phyloP scores from a whole-genome alignment of 23 red algal genomes.

The Gracilaria caudata region DNA sequence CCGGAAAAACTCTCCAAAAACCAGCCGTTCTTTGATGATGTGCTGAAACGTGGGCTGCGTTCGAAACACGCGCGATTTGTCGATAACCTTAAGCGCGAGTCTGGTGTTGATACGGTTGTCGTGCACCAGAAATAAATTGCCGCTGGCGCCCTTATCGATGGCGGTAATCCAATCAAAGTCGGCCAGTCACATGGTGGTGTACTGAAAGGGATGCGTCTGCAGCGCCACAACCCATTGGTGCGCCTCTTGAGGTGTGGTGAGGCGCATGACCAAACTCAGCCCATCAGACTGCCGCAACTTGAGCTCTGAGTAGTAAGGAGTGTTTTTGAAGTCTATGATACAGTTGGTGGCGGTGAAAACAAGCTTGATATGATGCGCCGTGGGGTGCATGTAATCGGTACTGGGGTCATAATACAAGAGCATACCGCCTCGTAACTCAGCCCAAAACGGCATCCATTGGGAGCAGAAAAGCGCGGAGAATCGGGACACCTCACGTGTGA shows the following conservation, averaged over 20 bases:
- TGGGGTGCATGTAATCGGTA: constrained; percentile 30
- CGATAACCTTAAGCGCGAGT: constrained; percentile 76
- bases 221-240: constrained; percentile 65
- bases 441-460: constrained; percentile 63
- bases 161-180: constrained; percentile 89
- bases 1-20: constrained; percentile 66
- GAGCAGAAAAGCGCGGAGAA: constrained; percentile 50
- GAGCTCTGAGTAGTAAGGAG: constrained; percentile 44
- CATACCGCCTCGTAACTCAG: constrained; percentile 66
- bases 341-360: constrained; percentile 63
- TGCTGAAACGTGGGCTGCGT: constrained; percentile 64
- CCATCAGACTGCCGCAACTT: constrained; percentile 49
- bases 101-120: constrained; percentile 68
- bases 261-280: constrained; percentile 42
- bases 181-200: constrained; percentile 59
- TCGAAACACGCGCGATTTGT: constrained; percentile 72
- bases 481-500: constrained; percentile 37
- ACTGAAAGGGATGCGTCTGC: constrained; percentile 63
- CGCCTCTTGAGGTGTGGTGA: constrained; percentile 62
- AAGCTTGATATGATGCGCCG: constrained; percentile 24
- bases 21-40: constrained; percentile 75
- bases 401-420: constrained; percentile 48
- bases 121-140: constrained; percentile 78
- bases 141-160: constrained; percentile 83
- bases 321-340: constrained; percentile 65